These are phyloP conservation scores for Aspergillus bertholletiae DNA, from an alignment of 495 filamentous ascomycete species.

Conservation along the genomic window DNA sequence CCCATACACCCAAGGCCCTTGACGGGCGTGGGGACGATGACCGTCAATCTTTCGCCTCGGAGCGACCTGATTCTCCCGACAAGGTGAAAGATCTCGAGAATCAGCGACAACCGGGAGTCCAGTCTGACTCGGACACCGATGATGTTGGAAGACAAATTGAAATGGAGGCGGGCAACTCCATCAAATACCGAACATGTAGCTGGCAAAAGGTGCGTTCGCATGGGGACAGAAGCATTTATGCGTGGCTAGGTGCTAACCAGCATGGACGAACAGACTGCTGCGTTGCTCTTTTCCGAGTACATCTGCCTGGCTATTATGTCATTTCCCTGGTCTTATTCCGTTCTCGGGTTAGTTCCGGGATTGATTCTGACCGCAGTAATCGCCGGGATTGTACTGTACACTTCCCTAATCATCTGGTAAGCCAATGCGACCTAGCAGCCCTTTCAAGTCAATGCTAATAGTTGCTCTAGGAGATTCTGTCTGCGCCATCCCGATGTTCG, in stretches of 20 bases:
- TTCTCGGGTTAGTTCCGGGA: conserved; percentile 82
- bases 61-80: conserved; percentile 21
- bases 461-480: conserved; percentile 65
- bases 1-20: conserved; percentile 20
- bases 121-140: conserved; percentile 33
- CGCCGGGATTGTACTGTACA: conserved; percentile 74
- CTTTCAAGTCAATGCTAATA: conserved; percentile 5
- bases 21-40: conserved; percentile 13
- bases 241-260: not conserved
- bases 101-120: conserved; percentile 20
- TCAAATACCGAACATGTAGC: conserved; percentile 86
- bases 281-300: conserved; percentile 84
- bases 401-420: conserved; percentile 76
- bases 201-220: conserved; percentile 69
- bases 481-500: conserved; percentile 80
- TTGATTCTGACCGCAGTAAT: conserved; percentile 77
- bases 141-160: conserved; percentile 70
- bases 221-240: too few species aligned
- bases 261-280: conserved; percentile 59
- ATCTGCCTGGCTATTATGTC: conserved; percentile 95
- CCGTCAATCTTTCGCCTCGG: conserved; percentile 22
- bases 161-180: conserved; percentile 70
- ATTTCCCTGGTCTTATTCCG: conserved; percentile 85
- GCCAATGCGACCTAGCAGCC: conserved; percentile 11
- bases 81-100: conserved; percentile 37